These are phyloP conservation scores for Fusarium denticulatum DNA, from an alignment of 2,329 filamentous ascomycete species.

Conservation along the genomic window DNA sequence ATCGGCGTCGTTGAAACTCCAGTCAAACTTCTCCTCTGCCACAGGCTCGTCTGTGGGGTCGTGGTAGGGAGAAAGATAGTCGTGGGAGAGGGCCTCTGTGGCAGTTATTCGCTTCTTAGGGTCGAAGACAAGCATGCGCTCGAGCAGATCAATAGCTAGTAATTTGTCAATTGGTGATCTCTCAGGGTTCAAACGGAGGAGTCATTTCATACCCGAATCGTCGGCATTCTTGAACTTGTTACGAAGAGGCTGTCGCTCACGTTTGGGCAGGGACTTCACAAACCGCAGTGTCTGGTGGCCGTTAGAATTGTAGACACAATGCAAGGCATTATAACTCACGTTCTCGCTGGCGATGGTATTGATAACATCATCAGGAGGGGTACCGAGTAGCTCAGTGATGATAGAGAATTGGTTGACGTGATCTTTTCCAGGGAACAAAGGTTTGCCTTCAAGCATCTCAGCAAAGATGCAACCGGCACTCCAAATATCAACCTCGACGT, in stretches of 20 bases:
- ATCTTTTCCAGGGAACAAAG: slow-evolving; percentile 97
- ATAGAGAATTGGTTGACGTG: slow-evolving; percentile 99
- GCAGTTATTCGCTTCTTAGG: slow-evolving; percentile 96
- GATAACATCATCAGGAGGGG: slow-evolving; percentile 97
- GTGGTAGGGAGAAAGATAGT: slow-evolving; percentile 96
- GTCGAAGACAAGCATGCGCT: slow-evolving; percentile 98
- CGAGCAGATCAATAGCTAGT: slow-evolving; percentile 88
- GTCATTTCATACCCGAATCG: slow-evolving; percentile 71
- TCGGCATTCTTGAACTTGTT: slow-evolving; percentile 98
- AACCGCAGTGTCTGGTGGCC: slow-evolving; percentile 83
- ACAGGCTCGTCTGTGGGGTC: slow-evolving; percentile 96
- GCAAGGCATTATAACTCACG: slow-evolving; percentile 61
- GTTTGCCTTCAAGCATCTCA: slow-evolving; percentile 99
- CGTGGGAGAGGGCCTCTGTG: slow-evolving; percentile 84
- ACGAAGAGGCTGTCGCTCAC: slow-evolving; percentile 85
- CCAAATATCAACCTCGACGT: slow-evolving; percentile 99
- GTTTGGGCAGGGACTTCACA: slow-evolving; percentile 95
- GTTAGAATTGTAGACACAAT: slow-evolving; percentile 27
- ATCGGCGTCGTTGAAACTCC: slow-evolving; percentile 99
- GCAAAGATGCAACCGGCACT: slow-evolving; percentile 99
- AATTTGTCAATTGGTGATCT: neutral
- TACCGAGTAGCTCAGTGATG: slow-evolving; percentile 96
- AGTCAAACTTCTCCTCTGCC: slow-evolving; percentile 97
- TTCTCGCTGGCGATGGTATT: slow-evolving; percentile 99
- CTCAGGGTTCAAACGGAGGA: neutral